These are phyloP conservation scores for Ambrosia artemisiifolia DNA, from an alignment of 129 eudicot species.

Conservation along the genomic window DNA sequence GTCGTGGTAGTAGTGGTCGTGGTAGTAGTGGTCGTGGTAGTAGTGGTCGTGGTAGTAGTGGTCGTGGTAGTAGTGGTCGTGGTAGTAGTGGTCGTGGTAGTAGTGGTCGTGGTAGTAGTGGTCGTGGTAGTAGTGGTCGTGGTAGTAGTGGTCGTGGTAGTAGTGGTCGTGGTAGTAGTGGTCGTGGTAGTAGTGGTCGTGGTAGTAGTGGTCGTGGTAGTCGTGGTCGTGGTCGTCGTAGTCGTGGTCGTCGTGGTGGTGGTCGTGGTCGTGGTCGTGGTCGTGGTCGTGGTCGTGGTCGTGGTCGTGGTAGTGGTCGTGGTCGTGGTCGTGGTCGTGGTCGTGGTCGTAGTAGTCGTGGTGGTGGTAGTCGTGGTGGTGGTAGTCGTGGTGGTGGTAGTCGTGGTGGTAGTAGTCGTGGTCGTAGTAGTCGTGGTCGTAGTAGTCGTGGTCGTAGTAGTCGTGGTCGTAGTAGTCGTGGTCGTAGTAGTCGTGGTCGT, in stretches of 20 bases:
- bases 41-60: too few species aligned
- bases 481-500: conserved; percentile 13
- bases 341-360: conserved; percentile 3
- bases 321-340: conserved; percentile 4
- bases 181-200: background rate
- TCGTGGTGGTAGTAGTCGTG: conserved; percentile 11
- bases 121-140: too few species aligned
- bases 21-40: too few species aligned
- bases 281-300: conserved; percentile 7
- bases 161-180: background rate
- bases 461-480: conserved; percentile 6
- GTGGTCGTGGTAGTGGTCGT: conserved; percentile 9
- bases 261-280: conserved; percentile 14
- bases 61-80: too few species aligned
- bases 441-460: conserved; percentile 4
- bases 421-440: conserved; percentile 12
- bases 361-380: conserved; percentile 13
- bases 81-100: too few species aligned
- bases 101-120: too few species aligned
- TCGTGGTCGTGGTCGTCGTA: conserved; percentile 7
- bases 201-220: background rate
- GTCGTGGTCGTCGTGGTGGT: conserved; percentile 17
- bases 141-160: conserved; percentile 2
- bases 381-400: conserved; percentile 10
- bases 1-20: too few species aligned